Conservation (phyloP, 2,329 filamentous ascomycete species). For the Bipolaris sorokiniana region DNA sequence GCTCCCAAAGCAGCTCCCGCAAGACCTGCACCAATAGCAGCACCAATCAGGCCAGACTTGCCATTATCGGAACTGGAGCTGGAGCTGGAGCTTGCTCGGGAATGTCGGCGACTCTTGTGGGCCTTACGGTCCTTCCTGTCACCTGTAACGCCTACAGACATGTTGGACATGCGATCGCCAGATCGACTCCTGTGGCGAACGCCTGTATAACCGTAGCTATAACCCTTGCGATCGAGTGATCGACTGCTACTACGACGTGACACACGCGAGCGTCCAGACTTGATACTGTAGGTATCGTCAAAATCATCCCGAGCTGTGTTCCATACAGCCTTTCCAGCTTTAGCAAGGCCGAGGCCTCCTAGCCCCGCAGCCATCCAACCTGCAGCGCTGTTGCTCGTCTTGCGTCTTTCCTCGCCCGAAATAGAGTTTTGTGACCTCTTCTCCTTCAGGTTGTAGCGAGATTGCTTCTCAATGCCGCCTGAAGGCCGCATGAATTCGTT, state of each 20-base stretch:
- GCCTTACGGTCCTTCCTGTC: slow-evolving; percentile 47
- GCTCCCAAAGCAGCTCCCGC: slow-evolving; percentile 49
- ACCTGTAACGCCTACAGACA: slow-evolving; percentile 43
- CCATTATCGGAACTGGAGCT: slow-evolving; percentile 46
- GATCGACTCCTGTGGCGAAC: slow-evolving; percentile 49
- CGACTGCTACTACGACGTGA: slow-evolving; percentile 45
- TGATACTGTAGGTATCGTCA: slow-evolving; percentile 66
- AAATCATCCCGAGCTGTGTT: slow-evolving; percentile 59
- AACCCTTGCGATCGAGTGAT: slow-evolving; percentile 51
- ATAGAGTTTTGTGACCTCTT: slow-evolving; percentile 41
- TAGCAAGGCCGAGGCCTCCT: slow-evolving; percentile 60
- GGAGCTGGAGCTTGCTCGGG: slow-evolving; percentile 51
- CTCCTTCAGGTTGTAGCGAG: slow-evolving; percentile 55
- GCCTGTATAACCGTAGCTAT: slow-evolving; percentile 53
- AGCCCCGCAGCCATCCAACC: slow-evolving; percentile 62
- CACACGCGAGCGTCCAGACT: slow-evolving; percentile 55
- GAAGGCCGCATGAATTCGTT: slow-evolving; percentile 51
- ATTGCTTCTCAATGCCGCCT: slow-evolving; percentile 65
- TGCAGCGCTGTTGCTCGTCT: slow-evolving; percentile 53
- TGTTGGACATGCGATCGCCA: slow-evolving; percentile 42
- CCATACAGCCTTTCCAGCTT: slow-evolving; percentile 61
- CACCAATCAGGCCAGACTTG: slow-evolving; percentile 45
- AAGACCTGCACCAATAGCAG: slow-evolving; percentile 49
- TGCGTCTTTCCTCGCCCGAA: slow-evolving; percentile 42
- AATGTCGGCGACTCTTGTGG: slow-evolving; percentile 41